Conservation (phyloP, 78 protist species). For the Dictyostelium firmibasis region DNA sequence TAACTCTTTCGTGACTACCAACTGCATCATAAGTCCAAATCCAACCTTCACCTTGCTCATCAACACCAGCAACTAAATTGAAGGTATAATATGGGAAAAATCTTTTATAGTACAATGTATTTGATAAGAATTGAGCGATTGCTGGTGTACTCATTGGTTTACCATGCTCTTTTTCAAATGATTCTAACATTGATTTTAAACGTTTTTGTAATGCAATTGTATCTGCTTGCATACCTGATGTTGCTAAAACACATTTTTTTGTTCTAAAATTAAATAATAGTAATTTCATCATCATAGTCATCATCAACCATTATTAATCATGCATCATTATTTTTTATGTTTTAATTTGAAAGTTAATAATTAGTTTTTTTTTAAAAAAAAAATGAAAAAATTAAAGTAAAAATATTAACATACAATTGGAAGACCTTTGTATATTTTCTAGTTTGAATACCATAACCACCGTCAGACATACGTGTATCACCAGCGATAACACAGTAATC, state of each 20-base stretch:
- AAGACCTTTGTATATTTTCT: slow-evolving; percentile 89
- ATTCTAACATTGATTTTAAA: slow-evolving; percentile 64
- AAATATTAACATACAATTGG: slow-evolving; percentile 65
- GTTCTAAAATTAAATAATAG: slow-evolving; percentile 88
- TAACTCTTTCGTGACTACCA: slow-evolving; percentile 92
- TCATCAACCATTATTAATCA: no score
- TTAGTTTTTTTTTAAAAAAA: neutral
- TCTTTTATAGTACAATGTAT: slow-evolving; percentile 95
- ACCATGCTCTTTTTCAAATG: slow-evolving; percentile 86
- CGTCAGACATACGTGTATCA: slow-evolving; percentile 97
- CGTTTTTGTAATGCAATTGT: slow-evolving; percentile 88
- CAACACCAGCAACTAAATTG: slow-evolving; percentile 92
- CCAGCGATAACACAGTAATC: slow-evolving; percentile 98
- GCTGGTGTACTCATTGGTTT: slow-evolving; percentile 87
- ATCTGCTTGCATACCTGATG: slow-evolving; percentile 97
- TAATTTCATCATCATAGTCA: no score
- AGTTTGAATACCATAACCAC: slow-evolving; percentile 93
- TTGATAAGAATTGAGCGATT: slow-evolving; percentile 93
- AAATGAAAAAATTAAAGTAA: neutral
- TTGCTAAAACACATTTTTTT: slow-evolving; percentile 85
- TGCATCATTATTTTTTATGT: no score
- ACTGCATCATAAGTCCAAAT: slow-evolving; percentile 97
- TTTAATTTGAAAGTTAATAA: neutral
- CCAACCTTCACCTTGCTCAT: slow-evolving; percentile 90
- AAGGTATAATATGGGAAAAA: slow-evolving; percentile 99